These are phyloP conservation scores for Russula ochroleuca DNA, from an alignment of 768 basidiomycete species.

Conservation along the genomic window DNA sequence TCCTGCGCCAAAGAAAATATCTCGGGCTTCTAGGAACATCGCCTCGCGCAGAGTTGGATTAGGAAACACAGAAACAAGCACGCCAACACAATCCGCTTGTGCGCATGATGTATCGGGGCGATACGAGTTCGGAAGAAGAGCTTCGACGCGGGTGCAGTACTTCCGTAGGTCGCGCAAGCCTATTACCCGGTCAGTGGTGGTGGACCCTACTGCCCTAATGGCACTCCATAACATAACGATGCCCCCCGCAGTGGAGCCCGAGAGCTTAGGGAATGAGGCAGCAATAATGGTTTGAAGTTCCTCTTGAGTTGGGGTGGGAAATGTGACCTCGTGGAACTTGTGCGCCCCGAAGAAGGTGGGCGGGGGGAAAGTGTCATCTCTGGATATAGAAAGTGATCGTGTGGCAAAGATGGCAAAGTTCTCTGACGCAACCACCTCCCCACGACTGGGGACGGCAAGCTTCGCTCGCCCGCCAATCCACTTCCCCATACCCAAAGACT, in stretches of 20 bases:
- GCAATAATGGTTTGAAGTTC: constrained; percentile 73
- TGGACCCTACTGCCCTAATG: constrained; percentile 48
- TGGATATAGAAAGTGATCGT: constrained; percentile 55
- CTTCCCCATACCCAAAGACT: constrained; percentile 63
- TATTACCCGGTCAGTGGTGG: constrained; percentile 53
- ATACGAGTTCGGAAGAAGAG: constrained; percentile 50
- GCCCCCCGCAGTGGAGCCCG: constrained; percentile 43
- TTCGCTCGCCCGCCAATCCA: constrained; percentile 70
- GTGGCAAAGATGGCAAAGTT: constrained; percentile 89
- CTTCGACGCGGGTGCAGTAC: constrained; percentile 71
- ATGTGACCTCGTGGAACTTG: constrained; percentile 69
- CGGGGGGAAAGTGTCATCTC: constrained; percentile 45
- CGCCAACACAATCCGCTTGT: constrained; percentile 31
- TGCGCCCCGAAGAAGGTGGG: constrained; percentile 81
- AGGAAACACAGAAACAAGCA: constrained; percentile 50
- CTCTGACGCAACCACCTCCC: constrained; percentile 68
- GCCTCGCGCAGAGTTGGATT: constrained; percentile 81
- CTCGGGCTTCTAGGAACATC: constrained; percentile 81
- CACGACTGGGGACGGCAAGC: constrained; percentile 70
- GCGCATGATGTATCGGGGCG: constrained; percentile 30
- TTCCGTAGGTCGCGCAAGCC: constrained; percentile 81
- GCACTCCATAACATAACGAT: constrained; percentile 69
- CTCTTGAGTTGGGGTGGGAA: constrained; percentile 54
- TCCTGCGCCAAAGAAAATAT: constrained; percentile 84
- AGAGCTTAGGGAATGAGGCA: constrained; percentile 60